Conservation (phyloP, 805 yeast genomes). For the Wickerhamomyces silvicola region DNA sequence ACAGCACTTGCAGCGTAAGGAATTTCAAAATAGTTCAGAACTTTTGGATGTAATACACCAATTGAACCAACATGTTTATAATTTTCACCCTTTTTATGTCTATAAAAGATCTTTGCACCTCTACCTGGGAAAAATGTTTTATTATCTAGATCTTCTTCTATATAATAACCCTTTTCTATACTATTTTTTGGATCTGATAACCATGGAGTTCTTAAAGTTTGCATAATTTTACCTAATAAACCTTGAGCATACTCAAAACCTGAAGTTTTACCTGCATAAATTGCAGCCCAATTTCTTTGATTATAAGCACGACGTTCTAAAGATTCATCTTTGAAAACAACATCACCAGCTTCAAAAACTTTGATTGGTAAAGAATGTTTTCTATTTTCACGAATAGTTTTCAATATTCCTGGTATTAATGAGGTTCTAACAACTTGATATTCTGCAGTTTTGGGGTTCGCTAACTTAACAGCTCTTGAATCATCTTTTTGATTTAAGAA, state of each 20-base stretch:
- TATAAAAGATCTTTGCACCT: conserved; percentile 82
- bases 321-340: conserved; percentile 73
- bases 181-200: conserved; percentile 41
- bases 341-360: conserved; percentile 94
- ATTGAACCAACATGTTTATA: conserved; percentile 66
- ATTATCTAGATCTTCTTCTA: conserved; percentile 59
- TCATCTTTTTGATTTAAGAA: conserved; percentile 73
- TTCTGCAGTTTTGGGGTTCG: conserved; percentile 93
- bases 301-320: conserved; percentile 87
- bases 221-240: conserved; percentile 89
- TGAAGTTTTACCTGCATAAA: conserved; percentile 89
- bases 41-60: conserved; percentile 96
- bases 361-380: conserved; percentile 91
- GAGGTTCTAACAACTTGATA: conserved; percentile 97
- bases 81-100: conserved; percentile 53
- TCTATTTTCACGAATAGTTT: conserved; percentile 93
- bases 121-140: conserved; percentile 93
- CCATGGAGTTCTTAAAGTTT: conserved; percentile 89
- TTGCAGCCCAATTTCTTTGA: conserved; percentile 92
- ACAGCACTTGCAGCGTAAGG: conserved; percentile 91
- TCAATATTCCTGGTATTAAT: conserved; percentile 87
- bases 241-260: conserved; percentile 96
- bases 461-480: conserved; percentile 80
- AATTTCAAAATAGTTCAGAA: conserved; percentile 75
- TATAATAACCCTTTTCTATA: conserved; percentile 78